Evolutionary conservation across 768 basidiomycete genomes (phyloP).

Genomic region (Asterophora lycoperdoides): DNA sequence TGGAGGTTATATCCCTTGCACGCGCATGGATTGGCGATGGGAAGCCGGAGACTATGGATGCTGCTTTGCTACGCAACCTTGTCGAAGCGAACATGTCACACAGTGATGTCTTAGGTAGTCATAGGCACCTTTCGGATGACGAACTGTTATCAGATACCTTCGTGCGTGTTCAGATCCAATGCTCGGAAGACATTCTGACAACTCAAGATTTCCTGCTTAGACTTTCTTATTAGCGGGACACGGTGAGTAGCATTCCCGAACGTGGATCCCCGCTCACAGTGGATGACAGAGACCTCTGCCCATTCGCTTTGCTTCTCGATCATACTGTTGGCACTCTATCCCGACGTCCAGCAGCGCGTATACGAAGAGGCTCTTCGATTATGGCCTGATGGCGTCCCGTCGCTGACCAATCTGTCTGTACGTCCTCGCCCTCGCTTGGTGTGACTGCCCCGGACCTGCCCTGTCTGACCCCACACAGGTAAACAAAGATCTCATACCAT

Average conservation of each 20-base stretch:
- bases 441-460: neutral
- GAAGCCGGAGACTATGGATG: conserved; percentile 21
- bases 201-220: conserved; percentile 20
- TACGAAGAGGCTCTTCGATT: conserved; percentile 34
- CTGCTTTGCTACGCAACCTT: conserved; percentile 40
- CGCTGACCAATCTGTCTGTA: conserved; percentile 25
- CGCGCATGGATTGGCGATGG: conserved; percentile 30
- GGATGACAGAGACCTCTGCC: conserved; percentile 41
- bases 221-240: conserved; percentile 47
- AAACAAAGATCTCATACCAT: conserved; percentile 10
- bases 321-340: conserved; percentile 44
- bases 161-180: conserved; percentile 24
- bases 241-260: conserved; percentile 26
- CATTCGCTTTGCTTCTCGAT: conserved; percentile 42
- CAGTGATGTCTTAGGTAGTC: conserved; percentile 23
- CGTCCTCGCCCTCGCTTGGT: conserved; percentile 3
- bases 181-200: neutral
- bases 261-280: neutral
- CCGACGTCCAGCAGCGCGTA: conserved; percentile 43
- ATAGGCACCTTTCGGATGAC: conserved; percentile 35
- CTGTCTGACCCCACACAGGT: neutral
- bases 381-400: conserved; percentile 37
- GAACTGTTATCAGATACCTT: conserved; percentile 48
- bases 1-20: conserved; percentile 36
- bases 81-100: conserved; percentile 43